Evolutionary conservation across 176 grass and related monocot genomes (phyloP).

Genomic region (Musa troglodytarum): DNA sequence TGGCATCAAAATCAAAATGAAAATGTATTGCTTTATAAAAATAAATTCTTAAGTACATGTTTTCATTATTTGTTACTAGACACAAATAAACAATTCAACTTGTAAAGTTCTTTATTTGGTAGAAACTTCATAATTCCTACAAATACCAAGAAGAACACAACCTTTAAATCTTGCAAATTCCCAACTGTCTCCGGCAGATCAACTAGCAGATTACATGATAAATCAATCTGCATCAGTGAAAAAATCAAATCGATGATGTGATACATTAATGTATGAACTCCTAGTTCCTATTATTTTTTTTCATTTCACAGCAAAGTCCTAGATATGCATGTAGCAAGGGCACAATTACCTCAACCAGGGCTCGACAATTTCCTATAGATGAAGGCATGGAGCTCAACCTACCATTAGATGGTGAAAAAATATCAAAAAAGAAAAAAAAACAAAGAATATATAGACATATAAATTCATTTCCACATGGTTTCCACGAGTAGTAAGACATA

Average conservation of each 20-base stretch:
- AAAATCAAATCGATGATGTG: conserved; percentile 13
- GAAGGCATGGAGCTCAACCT: conserved; percentile 71
- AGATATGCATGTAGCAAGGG: conserved; percentile 7
- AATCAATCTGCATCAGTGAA: conserved; percentile 51
- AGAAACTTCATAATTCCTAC: neutral
- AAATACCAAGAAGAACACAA: conserved; percentile 24
- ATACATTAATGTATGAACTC: conserved; percentile 8
- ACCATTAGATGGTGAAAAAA: conserved; percentile 21
- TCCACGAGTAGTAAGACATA: neutral
- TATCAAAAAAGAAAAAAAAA: conserved; percentile 17
- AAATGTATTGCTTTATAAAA: neutral
- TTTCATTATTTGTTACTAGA: neutral
- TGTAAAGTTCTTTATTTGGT: no score
- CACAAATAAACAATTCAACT: neutral
- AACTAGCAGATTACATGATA: conserved; percentile 75
- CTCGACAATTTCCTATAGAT: conserved; percentile 70
- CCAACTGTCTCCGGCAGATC: conserved; percentile 62
- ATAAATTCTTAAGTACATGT: neutral
- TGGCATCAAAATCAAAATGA: neutral
- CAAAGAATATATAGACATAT: neutral
- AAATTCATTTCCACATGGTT: neutral
- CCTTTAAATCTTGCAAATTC: conserved; percentile 69
- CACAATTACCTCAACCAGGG: conserved; percentile 49
- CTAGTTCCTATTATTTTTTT: neutral
- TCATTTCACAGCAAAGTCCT: neutral